Evolutionary conservation across 495 filamentous ascomycete species (phyloP), one percentile per base, ranked within the genome.

Genomic region (Penicillium waksmanii): DNA sequence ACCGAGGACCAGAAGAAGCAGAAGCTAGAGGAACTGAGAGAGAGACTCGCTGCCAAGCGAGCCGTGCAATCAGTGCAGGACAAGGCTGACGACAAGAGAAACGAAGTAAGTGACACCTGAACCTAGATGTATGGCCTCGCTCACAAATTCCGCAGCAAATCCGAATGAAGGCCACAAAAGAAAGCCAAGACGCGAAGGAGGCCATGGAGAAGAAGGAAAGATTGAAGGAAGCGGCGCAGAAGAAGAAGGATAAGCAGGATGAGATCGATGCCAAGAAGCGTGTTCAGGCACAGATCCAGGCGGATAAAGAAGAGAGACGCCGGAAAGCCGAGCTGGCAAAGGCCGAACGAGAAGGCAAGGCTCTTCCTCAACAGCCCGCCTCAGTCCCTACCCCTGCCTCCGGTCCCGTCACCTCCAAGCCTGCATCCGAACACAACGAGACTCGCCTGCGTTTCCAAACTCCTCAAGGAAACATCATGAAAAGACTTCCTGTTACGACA

Each of bases 1-100:
- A 98, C 91, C 0, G 92, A 93, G 59, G 93, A 96, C 63, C 89
- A 99, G 77, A 97, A 93, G 77, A 88, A 89, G 66, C 81, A 84
- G 21, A 86, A 82, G 55, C 82, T 99, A 13, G 81, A 84, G 53
- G 91, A 94, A 60, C 81, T 97, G 27, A 80, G 86, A 43, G 77
- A 84, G 61, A 90, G 86, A 66, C 77, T 93, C 18, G 86, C 85
- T 46, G 90, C 80, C 54, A 97, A 95, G 81, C 80, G 83, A 51
- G 86, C 87, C 1, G 78, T 71, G n/a, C 84, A 90, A 70, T 82
- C 85, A 0, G 80, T 86, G 25, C 77, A 87, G 60, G 94, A 98
- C 57, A 93, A 91, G 75, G 80, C 88, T 47, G 91, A 93, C 64
- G 84, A 87, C 64, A 96, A 94, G 84, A 84, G 85, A 62, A 99